Evolutionary conservation across 1,284 basidiomycete species (phyloP).

Genomic region (Schizophyllum amplum): DNA sequence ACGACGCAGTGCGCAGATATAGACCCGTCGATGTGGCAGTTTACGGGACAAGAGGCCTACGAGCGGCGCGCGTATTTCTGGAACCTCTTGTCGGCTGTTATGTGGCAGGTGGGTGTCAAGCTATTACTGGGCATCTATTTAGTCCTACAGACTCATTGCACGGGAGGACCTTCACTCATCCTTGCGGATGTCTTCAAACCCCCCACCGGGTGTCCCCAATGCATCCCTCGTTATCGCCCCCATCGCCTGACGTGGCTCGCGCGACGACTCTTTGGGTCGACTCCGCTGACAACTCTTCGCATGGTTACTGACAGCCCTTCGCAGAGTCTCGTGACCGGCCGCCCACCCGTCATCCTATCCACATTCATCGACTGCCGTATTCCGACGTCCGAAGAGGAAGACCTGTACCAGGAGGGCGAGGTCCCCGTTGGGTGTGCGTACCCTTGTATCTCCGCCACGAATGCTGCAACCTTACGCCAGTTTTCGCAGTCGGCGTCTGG

Average conservation of each 20-base stretch:
- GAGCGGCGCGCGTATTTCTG: slow-evolving; percentile 47
- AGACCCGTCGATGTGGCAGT: slow-evolving; percentile 46
- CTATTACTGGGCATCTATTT: too few relatives aligned
- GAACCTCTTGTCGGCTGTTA: slow-evolving; percentile 35
- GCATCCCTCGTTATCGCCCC: too few relatives aligned
- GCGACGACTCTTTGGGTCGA: not conserved
- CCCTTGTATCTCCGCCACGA: not conserved
- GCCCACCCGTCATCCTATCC: slow-evolving; percentile 35
- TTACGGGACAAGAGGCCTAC: slow-evolving; percentile 40
- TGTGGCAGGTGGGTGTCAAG: slow-evolving; percentile 47
- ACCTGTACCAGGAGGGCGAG: slow-evolving; percentile 31
- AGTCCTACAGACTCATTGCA: too few relatives aligned
- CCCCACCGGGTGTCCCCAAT: too few relatives aligned
- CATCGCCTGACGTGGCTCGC: not conserved
- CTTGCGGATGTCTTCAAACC: too few relatives aligned
- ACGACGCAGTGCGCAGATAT: slow-evolving; percentile 29
- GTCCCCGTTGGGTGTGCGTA: slow-evolving; percentile 36
- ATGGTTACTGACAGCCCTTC: not conserved
- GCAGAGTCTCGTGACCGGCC: slow-evolving; percentile 42
- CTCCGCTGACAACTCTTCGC: slow-evolving; percentile 5
- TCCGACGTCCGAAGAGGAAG: slow-evolving; percentile 37
- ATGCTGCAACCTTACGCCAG: slow-evolving; percentile 6
- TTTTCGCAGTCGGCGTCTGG: slow-evolving; percentile 36
- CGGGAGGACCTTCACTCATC: too few relatives aligned
- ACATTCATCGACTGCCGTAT: slow-evolving; percentile 33